Conservation (phyloP, 352 stramenopile genomes). For the Phytophthora pseudosyringae region DNA sequence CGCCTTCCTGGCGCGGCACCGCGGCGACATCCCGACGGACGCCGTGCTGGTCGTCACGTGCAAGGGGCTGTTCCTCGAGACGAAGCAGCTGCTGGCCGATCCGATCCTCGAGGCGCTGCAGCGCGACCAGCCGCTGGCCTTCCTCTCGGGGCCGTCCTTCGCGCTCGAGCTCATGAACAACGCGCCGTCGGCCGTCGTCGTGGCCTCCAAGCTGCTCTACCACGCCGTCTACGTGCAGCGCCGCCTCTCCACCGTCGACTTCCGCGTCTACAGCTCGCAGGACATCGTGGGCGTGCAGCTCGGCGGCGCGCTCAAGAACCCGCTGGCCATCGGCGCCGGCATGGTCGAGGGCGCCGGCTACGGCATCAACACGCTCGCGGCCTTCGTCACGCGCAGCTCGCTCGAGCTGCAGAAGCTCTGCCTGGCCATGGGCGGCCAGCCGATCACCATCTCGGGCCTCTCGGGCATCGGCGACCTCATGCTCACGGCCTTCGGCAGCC, state of each 20-base stretch:
- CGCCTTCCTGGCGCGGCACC: conserved; percentile 88
- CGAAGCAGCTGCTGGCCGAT: conserved; percentile 95
- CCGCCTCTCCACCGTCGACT: conserved; percentile 87
- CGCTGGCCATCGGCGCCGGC: conserved; percentile 96
- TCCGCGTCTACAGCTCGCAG: conserved; percentile 94
- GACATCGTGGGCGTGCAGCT: conserved; percentile 97
- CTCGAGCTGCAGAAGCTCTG: conserved; percentile 97
- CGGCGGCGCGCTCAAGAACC: conserved; percentile 97
- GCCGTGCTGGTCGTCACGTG: conserved; percentile 94
- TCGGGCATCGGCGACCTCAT: conserved; percentile 94
- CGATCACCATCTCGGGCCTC: conserved; percentile 95
- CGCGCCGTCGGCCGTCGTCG: conserved; percentile 94
- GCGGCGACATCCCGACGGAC: conserved; percentile 86
- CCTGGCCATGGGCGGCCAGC: conserved; percentile 93
- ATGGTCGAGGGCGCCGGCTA: conserved; percentile 98
- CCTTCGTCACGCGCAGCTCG: conserved; percentile 95
- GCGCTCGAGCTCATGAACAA: conserved; percentile 96
- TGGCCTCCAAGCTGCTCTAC: conserved; percentile 94
- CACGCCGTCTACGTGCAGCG: conserved; percentile 88
- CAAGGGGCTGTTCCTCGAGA: conserved; percentile 97
- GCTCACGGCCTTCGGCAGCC: conserved; percentile 96
- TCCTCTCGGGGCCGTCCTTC: conserved; percentile 96
- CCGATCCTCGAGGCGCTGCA: conserved; percentile 93
- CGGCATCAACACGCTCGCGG: conserved; percentile 95
- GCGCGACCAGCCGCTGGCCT: conserved; percentile 94